A percentile compares a stretch with the other conserved stretches of the same genome.
These are phyloP conservation scores for Uronychia setigera DNA, from an alignment of 73 alveolate species.

Conservation along the genomic window DNA sequence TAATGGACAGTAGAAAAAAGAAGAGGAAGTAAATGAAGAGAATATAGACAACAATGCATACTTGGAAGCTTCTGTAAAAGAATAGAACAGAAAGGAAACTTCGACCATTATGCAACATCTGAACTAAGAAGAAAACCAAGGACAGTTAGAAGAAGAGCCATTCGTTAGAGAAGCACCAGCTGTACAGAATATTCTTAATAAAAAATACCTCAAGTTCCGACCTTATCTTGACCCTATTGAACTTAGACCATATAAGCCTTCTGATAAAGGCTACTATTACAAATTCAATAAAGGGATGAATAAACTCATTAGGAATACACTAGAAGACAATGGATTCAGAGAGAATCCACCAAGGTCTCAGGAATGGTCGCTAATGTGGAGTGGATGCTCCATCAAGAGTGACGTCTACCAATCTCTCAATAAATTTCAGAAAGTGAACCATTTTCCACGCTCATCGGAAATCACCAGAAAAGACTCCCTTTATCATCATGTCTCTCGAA, in stretches of 20 bases:
- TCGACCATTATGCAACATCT: no score
- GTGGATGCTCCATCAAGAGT: slow-evolving; percentile 11
- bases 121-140: no score
- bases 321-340: slow-evolving; percentile 64
- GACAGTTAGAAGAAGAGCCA: no score
- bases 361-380: slow-evolving; percentile 59
- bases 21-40: no score
- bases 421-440: slow-evolving; percentile 78
- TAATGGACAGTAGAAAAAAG: no score
- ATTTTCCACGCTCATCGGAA: slow-evolving; percentile 82
- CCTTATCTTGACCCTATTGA: slow-evolving; percentile 64
- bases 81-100: no score
- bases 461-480: slow-evolving; percentile 84
- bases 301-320: slow-evolving; percentile 36
- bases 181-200: no score
- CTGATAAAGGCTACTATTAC: slow-evolving; percentile 46
- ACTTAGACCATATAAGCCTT: slow-evolving; percentile 46
- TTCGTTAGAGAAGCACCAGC: no score
- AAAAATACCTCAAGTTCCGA: slow-evolving; percentile 38
- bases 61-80: no score
- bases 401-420: slow-evolving; percentile 41
- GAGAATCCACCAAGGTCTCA: slow-evolving; percentile 16
- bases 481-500: slow-evolving; percentile 66
- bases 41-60: no score
- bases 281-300: slow-evolving; percentile 43